Base-by-base conservation (phyloP, 106 monocot genomes). In the Cymbidium sinense region DNA sequence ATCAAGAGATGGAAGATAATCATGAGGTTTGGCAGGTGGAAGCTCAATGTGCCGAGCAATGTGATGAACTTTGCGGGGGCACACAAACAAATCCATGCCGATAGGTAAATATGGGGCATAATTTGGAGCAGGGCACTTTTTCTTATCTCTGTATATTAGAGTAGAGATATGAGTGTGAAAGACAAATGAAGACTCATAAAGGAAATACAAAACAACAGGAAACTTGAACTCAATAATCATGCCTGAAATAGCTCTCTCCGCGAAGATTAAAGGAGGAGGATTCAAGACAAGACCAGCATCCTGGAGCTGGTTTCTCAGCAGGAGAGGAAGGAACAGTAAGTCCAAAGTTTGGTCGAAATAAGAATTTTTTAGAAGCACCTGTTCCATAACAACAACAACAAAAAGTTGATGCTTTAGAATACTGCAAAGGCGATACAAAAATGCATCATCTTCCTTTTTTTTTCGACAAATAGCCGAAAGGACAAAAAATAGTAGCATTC, bases 231-330 rank as follows among this genome's bases (percentile, higher is more conserved):
- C 18, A 18, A 34, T 77, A 62, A 28, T 83, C 89, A 77, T 93
- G 82, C 96, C 89, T 93, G 83, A 96, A 93, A 83, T 87, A 96
- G 79, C 78, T 87, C 93, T 85, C 87, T 69, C 93, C 91, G 23
- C 96, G 93, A 77, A 96, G 93, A 47, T 96, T 96, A 76, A 96
- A 96, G 50, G 78, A 77, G 18, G 93, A 93, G 79, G 96, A 88
- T 65, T 93, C 88, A 27, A 96, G 77, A 71, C 34, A 36, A 43
- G 91, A 93, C 96, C 96, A 96, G 86, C 86, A 85, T 81, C 91
- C 88, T 43, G 75, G 23, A 23, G n/a, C 75, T 74, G 78, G 70
- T 64, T 90, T 89, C 72, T 91, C 86, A 41, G 84, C 89, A n/a
- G 43, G 78, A 77, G 82, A 87, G 43, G 83, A 70, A 75, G 91